Evolutionary conservation across 2,329 filamentous ascomycete species (phyloP), one percentile per base, ranked within the genome.

Genomic region (Penicillium sp.): DNA sequence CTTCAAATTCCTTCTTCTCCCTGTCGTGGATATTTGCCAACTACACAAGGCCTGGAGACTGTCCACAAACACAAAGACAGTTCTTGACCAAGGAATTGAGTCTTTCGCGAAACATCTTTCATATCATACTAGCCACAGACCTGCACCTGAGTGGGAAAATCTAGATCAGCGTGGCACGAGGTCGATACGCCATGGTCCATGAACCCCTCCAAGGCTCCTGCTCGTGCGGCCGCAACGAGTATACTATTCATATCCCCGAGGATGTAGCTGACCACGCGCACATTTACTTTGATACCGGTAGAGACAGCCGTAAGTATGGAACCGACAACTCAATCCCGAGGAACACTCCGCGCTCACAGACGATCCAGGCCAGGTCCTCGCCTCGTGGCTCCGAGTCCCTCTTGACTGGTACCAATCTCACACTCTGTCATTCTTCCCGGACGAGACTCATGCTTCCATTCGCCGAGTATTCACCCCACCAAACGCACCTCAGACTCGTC

Each of bases 161-260:
- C 29, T 8, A 32, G 11, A 11, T 11, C 29, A 11, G 29, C 29
- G 46, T 39, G 42, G 42, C 33, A 54, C 51, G 53, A 44, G 12
- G 50, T 45, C 28, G 34, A 50, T 39, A 49, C 40, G 56, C 45
- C 37, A 60, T 60, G 57, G 38, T 65, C 46, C 54, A 63, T 36
- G 65, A 79, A 51, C 77, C 77, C 35, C 77, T 95, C 48, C 82
- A 79, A 55, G 90, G 90, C 60, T 81, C 83, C 55, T 95, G 90
- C 73, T 83, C 85, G 45, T 96, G 90, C 68, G 89, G 90, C 48
- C 82, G 90, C 52, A 95, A 93, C 63, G 79, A 84, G 63, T 95
- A 95, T 71, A 76, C 83, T 49, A 82, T 95, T 57, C 71, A 80
- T 39, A 76, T 91, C 25, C 89, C 89, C 1, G 66, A 74, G 18